phyloP scores from a whole-genome alignment of 352 stramenopile genomes.

The Phytophthora pistaciae region DNA sequence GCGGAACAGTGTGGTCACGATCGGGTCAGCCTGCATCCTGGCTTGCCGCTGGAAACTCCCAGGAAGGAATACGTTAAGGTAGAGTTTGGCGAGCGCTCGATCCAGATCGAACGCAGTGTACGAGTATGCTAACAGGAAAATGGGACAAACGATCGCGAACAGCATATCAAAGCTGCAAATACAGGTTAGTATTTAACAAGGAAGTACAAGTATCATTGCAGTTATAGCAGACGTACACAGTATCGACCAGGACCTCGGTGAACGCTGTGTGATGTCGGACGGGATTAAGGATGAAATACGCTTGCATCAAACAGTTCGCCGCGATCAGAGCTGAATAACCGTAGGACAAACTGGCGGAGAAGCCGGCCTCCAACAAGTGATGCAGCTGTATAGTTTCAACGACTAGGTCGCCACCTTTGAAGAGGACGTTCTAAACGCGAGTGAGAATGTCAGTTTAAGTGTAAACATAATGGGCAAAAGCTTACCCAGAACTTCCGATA shows the following conservation, averaged over 20 bases:
- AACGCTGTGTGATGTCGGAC: conserved; percentile 15
- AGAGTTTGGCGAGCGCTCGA: conserved; percentile 17
- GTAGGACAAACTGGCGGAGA: conserved; percentile 14
- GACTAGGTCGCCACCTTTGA: conserved; percentile 14
- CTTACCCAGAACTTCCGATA: conserved; percentile 22
- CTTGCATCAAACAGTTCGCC: conserved; percentile 14
- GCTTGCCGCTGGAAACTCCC: conserved; percentile 25
- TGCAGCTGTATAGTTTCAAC: conserved; percentile 22
- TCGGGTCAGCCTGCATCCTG: conserved; percentile 18
- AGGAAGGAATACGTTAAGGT: conserved; percentile 7
- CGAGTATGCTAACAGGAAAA: conserved; percentile 26
- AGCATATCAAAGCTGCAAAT: conserved; percentile 27
- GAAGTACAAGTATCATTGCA: not conserved
- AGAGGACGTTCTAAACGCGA: conserved; percentile 16
- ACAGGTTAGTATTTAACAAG: too few species aligned
- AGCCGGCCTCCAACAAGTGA: conserved; percentile 23
- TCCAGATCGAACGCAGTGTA: conserved; percentile 31
- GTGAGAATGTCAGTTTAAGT: too few species aligned
- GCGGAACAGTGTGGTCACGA: conserved; percentile 23
- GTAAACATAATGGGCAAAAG: not conserved
- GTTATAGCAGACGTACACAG: conserved; percentile 20
- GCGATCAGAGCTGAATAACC: conserved; percentile 19
- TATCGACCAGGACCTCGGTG: conserved; percentile 32
- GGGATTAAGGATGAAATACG: conserved; percentile 19
- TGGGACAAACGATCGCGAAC: conserved; percentile 28